Evolutionary conservation across 1,139 yeast genomes (phyloP).

Genomic region (Hyphopichia pseudoburtonii): DNA sequence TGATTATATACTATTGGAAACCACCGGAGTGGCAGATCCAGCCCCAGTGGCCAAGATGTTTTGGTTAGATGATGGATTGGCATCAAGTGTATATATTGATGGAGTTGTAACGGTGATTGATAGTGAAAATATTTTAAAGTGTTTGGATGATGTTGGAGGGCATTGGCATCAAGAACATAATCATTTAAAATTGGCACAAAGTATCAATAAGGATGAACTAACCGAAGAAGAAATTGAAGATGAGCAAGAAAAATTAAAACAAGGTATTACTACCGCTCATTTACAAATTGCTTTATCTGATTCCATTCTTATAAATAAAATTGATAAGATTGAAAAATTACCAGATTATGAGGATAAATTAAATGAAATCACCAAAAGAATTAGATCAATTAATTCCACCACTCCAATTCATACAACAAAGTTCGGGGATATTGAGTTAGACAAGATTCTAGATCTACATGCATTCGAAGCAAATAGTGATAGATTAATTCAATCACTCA

Average conservation of each 20-base stretch:
- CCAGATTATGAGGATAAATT: constrained; percentile 17
- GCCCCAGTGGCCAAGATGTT: constrained; percentile 96
- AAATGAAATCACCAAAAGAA: constrained; percentile 28
- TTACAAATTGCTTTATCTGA: constrained; percentile 91
- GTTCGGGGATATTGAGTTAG: constrained; percentile 66
- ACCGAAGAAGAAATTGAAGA: constrained; percentile 35
- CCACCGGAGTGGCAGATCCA: constrained; percentile 98
- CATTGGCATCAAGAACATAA: constrained; percentile 48
- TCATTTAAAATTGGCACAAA: constrained; percentile 24
- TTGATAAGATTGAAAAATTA: constrained; percentile 46
- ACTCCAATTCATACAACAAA: constrained; percentile 69
- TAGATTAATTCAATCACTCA: constrained; percentile 27
- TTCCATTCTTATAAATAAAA: constrained; percentile 71
- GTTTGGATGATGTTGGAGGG: constrained; percentile 72
- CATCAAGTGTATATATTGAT: constrained; percentile 83
- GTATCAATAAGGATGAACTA: constrained; percentile 19
- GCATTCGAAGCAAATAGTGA: constrained; percentile 62
- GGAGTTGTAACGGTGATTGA: constrained; percentile 94
- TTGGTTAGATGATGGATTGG: constrained; percentile 91
- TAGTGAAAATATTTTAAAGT: constrained; percentile 62
- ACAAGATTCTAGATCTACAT: constrained; percentile 69
- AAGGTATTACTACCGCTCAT: constrained; percentile 78
- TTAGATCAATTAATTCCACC: constrained; percentile 61
- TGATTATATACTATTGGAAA: constrained; percentile 87
- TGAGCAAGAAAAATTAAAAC: constrained; percentile 29